Evolutionary conservation across 768 basidiomycete genomes (phyloP).

Genomic region (Myochromella boudieri): DNA sequence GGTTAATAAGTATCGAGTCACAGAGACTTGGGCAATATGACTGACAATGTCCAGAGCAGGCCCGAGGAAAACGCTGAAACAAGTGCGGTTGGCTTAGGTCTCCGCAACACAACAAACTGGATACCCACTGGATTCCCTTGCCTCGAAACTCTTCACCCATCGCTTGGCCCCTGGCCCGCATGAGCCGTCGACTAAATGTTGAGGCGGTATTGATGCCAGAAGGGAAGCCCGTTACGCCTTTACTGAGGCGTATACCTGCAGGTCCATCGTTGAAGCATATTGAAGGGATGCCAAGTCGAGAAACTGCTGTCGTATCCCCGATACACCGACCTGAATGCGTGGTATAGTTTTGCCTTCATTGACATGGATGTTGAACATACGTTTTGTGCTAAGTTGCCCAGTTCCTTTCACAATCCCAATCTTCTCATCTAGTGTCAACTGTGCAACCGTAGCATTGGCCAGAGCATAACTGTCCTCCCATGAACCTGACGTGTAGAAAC

Average conservation of each 20-base stretch:
- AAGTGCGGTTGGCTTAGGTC: neutral
- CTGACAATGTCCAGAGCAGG: constrained; percentile 55
- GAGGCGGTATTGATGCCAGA: constrained; percentile 55
- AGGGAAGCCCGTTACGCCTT: constrained; percentile 52
- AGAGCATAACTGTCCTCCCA: constrained; percentile 45
- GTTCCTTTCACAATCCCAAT: constrained; percentile 45
- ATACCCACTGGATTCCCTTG: constrained; percentile 54
- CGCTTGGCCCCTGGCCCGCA: constrained; percentile 60
- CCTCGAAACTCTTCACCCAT: constrained; percentile 68
- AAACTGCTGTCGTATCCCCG: constrained; percentile 43
- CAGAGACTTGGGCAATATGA: neutral
- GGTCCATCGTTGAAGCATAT: constrained; percentile 52
- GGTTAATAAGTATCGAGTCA: neutral
- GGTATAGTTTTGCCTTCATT: neutral
- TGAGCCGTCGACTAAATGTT: constrained; percentile 59
- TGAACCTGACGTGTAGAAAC: constrained; percentile 29
- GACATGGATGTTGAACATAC: constrained; percentile 20
- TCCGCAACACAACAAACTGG: too few relatives aligned
- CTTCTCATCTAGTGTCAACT: constrained; percentile 47
- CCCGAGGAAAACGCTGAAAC: constrained; percentile 42
- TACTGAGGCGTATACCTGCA: constrained; percentile 40
- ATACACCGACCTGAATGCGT: constrained; percentile 40
- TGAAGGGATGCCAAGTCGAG: constrained; percentile 41
- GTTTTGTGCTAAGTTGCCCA: constrained; percentile 39
- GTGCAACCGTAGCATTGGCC: constrained; percentile 32